These are phyloP conservation scores for Coccomyxa sp. DNA, from an alignment of 139 green algal genomes.

Conservation along the genomic window DNA sequence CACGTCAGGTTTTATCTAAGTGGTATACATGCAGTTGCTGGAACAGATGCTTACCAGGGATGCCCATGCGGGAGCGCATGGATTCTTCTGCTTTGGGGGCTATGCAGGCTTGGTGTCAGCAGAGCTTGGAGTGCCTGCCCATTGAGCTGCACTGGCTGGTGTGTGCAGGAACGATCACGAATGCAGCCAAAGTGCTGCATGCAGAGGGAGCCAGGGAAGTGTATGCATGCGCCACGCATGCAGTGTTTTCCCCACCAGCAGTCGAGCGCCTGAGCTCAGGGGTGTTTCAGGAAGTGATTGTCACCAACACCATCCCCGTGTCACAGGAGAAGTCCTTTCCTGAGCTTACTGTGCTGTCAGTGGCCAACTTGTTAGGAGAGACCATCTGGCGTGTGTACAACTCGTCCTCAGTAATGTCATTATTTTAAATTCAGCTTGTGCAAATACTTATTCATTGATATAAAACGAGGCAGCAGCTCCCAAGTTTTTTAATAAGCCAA, in stretches of 20 bases:
- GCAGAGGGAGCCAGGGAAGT: constrained; percentile 80
- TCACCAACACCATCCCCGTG: constrained; percentile 97
- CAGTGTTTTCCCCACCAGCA: constrained; percentile 92
- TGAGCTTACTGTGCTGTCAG: constrained; percentile 93
- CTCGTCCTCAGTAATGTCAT: constrained; percentile 67
- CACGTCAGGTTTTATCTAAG: too few species aligned
- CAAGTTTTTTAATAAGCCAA: too few species aligned
- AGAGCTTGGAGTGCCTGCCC: too few species aligned
- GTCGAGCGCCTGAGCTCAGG: constrained; percentile 85
- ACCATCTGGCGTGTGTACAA: constrained; percentile 99
- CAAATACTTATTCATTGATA: neutral
- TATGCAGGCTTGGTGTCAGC: too few species aligned
- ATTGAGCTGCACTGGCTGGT: too few species aligned
- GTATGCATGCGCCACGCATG: constrained; percentile 95
- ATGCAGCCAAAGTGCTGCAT: constrained; percentile 83
- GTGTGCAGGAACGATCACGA: constrained; percentile 90
- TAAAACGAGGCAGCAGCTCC: too few species aligned
- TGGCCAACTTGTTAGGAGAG: constrained; percentile 96
- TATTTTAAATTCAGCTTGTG: constrained; percentile 20
- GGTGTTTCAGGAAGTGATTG: constrained; percentile 90
- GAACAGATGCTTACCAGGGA: too few species aligned
- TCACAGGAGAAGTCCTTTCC: constrained; percentile 75
- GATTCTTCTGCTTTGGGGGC: too few species aligned
- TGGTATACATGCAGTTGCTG: too few species aligned
- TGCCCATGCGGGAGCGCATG: too few species aligned